A percentile compares a stretch with the other conserved stretches of the same genome.
phyloP scores from a whole-genome alignment of 306 rosid genomes.

The Vigna unguiculata region DNA sequence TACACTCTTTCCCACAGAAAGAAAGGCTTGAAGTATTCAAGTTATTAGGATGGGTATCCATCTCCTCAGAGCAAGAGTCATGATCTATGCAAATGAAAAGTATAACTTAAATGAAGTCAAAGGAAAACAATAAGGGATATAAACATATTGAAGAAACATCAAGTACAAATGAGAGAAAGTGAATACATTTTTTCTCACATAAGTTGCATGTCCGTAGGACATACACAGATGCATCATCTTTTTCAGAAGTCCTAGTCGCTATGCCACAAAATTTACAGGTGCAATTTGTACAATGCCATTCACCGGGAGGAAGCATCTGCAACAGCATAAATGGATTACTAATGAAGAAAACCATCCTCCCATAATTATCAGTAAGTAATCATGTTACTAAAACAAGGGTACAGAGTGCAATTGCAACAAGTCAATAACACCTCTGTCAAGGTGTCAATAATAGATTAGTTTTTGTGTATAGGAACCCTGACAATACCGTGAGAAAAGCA shows the following conservation, averaged over 20 bases:
- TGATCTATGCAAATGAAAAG: slow-evolving; percentile 63
- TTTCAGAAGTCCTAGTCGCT: slow-evolving; percentile 50
- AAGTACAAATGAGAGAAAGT: slow-evolving; percentile 34
- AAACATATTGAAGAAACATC: slow-evolving; percentile 34
- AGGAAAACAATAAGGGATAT: slow-evolving; percentile 8
- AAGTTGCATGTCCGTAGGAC: slow-evolving; percentile 56
- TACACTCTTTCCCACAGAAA: slow-evolving; percentile 81
- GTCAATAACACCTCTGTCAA: background rate
- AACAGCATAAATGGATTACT: slow-evolving; percentile 35
- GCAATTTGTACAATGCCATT: slow-evolving; percentile 95
- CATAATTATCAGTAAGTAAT: background rate
- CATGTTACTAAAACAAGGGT: background rate
- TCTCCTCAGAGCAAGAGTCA: slow-evolving; percentile 58
- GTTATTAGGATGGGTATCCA: slow-evolving; percentile 48
- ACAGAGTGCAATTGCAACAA: slow-evolving; percentile 11
- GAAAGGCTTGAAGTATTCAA: slow-evolving; percentile 42
- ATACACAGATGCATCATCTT: slow-evolving; percentile 48
- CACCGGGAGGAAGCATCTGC: slow-evolving; percentile 91
- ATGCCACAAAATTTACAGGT: slow-evolving; percentile 79
- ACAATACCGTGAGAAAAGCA: slow-evolving; percentile 8
- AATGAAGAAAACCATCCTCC: slow-evolving; percentile 8
- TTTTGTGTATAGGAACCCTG: background rate
- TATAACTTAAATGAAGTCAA: slow-evolving; percentile 30
- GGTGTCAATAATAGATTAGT: slow-evolving; percentile 11
- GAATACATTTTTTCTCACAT: slow-evolving; percentile 83